Conservation (phyloP, 345 rosid species). For the Tarenaya hassleriana region DNA sequence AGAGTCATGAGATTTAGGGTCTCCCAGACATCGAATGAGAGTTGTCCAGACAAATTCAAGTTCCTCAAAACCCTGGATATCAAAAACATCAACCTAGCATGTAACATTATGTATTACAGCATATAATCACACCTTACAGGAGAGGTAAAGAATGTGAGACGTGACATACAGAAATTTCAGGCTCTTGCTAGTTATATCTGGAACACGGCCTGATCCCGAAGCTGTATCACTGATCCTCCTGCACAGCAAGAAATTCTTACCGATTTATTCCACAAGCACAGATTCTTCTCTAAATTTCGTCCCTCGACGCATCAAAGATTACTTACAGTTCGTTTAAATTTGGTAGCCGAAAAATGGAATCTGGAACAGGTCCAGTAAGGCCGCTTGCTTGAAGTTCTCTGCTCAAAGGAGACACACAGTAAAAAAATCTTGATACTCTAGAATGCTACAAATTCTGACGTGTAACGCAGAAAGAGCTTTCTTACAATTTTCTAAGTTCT, state of each 20-base stretch:
- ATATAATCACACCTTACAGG: too few relatives aligned
- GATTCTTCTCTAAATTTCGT: background rate
- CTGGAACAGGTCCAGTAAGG: slow-evolving; percentile 39
- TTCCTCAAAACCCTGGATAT: slow-evolving; percentile 25
- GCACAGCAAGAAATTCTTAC: slow-evolving; percentile 7
- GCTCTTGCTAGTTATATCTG: slow-evolving; percentile 33
- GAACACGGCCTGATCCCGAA: slow-evolving; percentile 30
- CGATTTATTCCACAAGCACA: background rate
- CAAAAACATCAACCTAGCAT: slow-evolving; percentile 2
- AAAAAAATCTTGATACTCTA: background rate
- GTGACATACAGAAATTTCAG: slow-evolving; percentile 22
- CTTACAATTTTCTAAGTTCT: slow-evolving; percentile 65
- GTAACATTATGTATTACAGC: too few relatives aligned
- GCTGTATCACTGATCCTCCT: slow-evolving; percentile 53
- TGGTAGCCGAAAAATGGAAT: slow-evolving; percentile 35
- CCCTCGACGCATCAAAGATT: background rate
- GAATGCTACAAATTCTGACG: background rate
- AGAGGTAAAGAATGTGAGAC: too few relatives aligned
- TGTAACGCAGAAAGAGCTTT: slow-evolving; percentile 6
- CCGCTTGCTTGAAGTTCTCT: slow-evolving; percentile 55
- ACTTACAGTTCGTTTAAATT: slow-evolving; percentile 39
- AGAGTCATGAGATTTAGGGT: slow-evolving; percentile 26
- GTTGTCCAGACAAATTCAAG: slow-evolving; percentile 26
- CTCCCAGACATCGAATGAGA: slow-evolving; percentile 26
- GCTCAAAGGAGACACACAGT: too few relatives aligned